These are phyloP conservation scores for Acanthamoeba castellanii DNA, from an alignment of 208 protist genomes.

Conservation along the genomic window DNA sequence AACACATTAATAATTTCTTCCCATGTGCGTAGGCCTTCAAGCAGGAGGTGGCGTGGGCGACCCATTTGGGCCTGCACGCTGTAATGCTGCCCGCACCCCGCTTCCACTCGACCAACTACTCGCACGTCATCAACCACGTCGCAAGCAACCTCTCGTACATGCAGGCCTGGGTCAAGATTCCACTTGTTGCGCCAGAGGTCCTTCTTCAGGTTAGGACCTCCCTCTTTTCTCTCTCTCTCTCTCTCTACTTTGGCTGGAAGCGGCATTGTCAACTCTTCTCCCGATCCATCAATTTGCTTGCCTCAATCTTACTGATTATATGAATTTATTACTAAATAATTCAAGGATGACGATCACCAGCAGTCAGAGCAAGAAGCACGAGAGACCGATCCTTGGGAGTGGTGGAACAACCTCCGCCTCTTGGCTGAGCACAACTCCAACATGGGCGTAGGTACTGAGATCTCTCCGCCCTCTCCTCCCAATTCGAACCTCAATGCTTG, in stretches of 20 bases:
- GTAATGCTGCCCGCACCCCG: slow-evolving; percentile 87
- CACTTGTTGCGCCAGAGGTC: slow-evolving; percentile 69
- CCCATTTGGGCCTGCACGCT: slow-evolving; percentile 88
- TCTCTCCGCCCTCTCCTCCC: neutral
- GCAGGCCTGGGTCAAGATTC: slow-evolving; percentile 84
- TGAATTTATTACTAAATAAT: slow-evolving; percentile 9
- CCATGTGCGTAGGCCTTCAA: slow-evolving; percentile 69
- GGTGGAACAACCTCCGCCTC: slow-evolving; percentile 90
- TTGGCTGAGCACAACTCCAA: slow-evolving; percentile 86
- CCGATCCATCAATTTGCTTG: no score
- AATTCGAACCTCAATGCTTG: no score
- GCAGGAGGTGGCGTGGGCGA: slow-evolving; percentile 89
- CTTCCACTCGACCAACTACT: slow-evolving; percentile 80
- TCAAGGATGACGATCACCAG: slow-evolving; percentile 61
- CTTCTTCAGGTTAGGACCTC: neutral
- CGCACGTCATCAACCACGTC: slow-evolving; percentile 84
- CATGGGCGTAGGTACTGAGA: slow-evolving; percentile 75
- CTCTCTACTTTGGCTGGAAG: no score
- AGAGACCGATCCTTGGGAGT: slow-evolving; percentile 85
- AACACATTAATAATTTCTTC: neutral
- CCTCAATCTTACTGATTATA: neutral
- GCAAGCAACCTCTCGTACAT: slow-evolving; percentile 58
- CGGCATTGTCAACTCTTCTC: no score
- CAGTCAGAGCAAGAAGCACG: neutral
- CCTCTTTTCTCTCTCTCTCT: no score